Conservation (phyloP, 2,329 filamentous ascomycete genomes). For the Sclerotinia minor region DNA sequence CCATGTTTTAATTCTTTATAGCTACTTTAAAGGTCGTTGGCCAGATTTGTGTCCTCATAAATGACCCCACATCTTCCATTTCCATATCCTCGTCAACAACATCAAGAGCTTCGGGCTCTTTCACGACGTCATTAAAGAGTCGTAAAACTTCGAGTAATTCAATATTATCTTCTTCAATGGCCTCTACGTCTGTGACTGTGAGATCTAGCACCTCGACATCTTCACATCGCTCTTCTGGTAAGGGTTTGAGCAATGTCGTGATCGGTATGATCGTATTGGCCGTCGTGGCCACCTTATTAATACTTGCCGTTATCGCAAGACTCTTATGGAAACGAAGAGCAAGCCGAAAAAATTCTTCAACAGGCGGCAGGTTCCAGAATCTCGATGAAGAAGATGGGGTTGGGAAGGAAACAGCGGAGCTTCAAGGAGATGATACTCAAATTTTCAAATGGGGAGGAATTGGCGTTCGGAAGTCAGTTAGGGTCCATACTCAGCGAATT, state of each 20-base stretch:
- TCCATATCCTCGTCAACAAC: constrained; percentile 13
- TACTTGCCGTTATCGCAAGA: constrained; percentile 7
- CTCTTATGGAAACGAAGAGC: constrained; percentile 9
- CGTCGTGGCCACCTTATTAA: constrained; percentile 6
- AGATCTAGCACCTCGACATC: not conserved
- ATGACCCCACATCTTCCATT: constrained; percentile 17
- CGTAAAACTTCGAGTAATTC: constrained; percentile 3
- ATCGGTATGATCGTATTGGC: constrained; percentile 19
- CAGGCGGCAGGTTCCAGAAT: constrained; percentile 15
- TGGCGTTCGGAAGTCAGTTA: constrained; percentile 10
- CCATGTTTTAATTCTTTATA: constrained; percentile 13
- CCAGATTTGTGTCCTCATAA: constrained; percentile 22
- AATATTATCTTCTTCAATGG: not conserved
- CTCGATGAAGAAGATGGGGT: constrained; percentile 12
- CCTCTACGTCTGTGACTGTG: constrained; percentile 5
- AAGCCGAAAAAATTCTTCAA: not conserved
- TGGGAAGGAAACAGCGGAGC: constrained; percentile 2
- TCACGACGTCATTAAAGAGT: constrained; percentile 4
- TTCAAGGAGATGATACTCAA: constrained; percentile 18
- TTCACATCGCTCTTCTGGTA: not conserved
- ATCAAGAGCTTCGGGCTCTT: constrained; percentile 17
- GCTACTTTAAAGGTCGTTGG: constrained; percentile 24
- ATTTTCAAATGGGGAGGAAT: constrained; percentile 23
- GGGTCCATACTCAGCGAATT: constrained; percentile 13
- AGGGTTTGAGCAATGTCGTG: constrained; percentile 3